Percentiles rank a stretch among this genome's conserved stretches.
Conservation (phyloP, 192 early-diverging fungal genomes). For the Phlyctochytrium bullatum region DNA sequence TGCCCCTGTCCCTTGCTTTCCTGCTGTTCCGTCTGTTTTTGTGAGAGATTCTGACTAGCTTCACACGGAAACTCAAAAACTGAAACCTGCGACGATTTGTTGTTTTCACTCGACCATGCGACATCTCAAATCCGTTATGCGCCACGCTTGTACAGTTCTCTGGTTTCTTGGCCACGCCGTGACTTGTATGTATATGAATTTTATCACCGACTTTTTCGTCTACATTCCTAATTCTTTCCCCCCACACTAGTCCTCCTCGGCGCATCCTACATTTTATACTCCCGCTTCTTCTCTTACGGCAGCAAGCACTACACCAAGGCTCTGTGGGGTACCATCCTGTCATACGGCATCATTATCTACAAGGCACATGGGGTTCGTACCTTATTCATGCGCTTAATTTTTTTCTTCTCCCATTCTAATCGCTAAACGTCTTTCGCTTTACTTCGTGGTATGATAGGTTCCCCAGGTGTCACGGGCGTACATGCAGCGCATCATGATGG, state of each 20-base stretch:
- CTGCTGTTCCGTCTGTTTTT: too few species aligned
- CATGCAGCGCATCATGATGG: constrained; percentile 57
- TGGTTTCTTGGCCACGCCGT: constrained; percentile 30
- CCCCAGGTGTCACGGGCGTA: constrained; percentile 61
- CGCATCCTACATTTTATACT: constrained; percentile 6
- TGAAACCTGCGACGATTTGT: too few species aligned
- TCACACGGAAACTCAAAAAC: too few species aligned
- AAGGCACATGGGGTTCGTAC: constrained; percentile 66
- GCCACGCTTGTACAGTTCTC: constrained; percentile 18
- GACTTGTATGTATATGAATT: constrained; percentile 13
- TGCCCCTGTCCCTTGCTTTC: too few species aligned
- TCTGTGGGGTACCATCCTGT: constrained; percentile 64
- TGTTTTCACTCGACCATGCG: too few species aligned
- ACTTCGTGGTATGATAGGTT: too few species aligned
- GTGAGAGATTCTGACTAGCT: too few species aligned
- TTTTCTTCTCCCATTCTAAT: constrained; percentile 21
- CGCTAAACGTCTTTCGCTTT: constrained; percentile 15
- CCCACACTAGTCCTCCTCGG: neutral
- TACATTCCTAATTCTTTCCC: neutral
- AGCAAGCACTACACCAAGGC: constrained; percentile 54
- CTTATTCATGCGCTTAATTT: constrained; percentile 7
- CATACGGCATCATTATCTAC: constrained; percentile 75
- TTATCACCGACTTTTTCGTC: neutral
- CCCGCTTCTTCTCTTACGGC: constrained; percentile 14
- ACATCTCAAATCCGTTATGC: too few species aligned